Percentiles rank a stretch among this genome's conserved stretches.
Evolutionary conservation across 148 eudicot species (phyloP).

Genomic region (Hydrangea macrophylla): DNA sequence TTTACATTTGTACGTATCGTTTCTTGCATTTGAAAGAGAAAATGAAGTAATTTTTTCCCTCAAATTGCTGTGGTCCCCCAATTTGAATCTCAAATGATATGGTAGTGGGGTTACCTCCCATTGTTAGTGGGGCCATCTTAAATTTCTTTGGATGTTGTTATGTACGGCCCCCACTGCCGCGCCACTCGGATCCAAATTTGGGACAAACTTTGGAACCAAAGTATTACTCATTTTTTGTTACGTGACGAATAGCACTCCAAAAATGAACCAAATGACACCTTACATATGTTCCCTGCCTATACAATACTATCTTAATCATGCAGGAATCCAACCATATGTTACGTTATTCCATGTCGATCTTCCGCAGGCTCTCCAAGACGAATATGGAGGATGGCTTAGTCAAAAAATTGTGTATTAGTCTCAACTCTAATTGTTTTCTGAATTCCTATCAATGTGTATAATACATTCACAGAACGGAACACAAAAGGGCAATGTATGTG

Average conservation of each 20-base stretch:
- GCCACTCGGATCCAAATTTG: too few relatives aligned
- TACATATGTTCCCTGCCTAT: neutral
- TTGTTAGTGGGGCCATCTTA: too few relatives aligned
- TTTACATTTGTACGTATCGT: neutral
- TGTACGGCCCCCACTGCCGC: too few relatives aligned
- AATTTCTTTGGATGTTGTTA: too few relatives aligned
- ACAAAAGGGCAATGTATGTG: neutral
- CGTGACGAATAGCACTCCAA: neutral
- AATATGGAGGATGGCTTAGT: slow-evolving; percentile 67
- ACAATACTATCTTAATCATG: neutral
- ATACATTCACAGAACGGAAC: neutral
- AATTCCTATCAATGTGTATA: neutral
- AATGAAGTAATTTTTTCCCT: too few relatives aligned
- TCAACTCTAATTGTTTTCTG: neutral
- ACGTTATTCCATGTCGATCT: slow-evolving; percentile 52
- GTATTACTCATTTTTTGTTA: neutral
- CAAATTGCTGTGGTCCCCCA: too few relatives aligned
- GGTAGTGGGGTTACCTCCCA: too few relatives aligned
- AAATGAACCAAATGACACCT: neutral
- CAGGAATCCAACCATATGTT: slow-evolving; percentile 76
- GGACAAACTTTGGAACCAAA: too few relatives aligned
- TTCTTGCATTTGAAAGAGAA: too few relatives aligned
- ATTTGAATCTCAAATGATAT: too few relatives aligned
- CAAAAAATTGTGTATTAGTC: slow-evolving; percentile 38
- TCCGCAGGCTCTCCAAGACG: slow-evolving; percentile 68